These are phyloP conservation scores for Balakata baccata DNA, from an alignment of 345 rosid species.

Conservation along the genomic window DNA sequence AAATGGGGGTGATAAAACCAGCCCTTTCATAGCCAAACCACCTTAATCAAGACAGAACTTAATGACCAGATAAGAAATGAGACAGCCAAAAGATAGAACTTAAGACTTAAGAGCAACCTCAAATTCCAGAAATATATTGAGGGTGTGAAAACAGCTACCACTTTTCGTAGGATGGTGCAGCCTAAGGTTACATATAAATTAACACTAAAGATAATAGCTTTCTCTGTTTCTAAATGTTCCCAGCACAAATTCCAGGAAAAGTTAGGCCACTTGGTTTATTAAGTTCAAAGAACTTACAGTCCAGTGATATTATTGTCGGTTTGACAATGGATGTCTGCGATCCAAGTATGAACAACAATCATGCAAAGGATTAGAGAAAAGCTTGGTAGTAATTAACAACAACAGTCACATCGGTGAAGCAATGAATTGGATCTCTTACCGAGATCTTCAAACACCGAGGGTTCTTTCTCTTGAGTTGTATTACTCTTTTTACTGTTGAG, in stretches of 20 bases:
- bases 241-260: background rate
- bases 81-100: background rate
- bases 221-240: background rate
- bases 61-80: too few species aligned
- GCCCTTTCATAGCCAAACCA: too few species aligned
- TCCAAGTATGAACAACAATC: background rate
- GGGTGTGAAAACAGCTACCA: background rate
- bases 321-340: background rate
- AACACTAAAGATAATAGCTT: background rate
- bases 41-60: too few species aligned
- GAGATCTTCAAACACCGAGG: constrained; percentile 81
- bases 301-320: background rate
- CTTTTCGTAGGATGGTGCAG: background rate
- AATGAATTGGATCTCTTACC: constrained; percentile 40
- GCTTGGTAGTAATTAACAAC: background rate
- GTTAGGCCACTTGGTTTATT: background rate
- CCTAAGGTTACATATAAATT: background rate
- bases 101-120: background rate
- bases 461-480: constrained; percentile 42
- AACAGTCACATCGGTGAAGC: constrained; percentile 9
- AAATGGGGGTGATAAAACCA: background rate
- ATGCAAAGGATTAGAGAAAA: background rate
- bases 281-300: background rate
- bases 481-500: constrained; percentile 17
- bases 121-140: background rate